Base-by-base conservation (phyloP, 2,329 filamentous ascomycete species). In the Clonostachys sp. region DNA sequence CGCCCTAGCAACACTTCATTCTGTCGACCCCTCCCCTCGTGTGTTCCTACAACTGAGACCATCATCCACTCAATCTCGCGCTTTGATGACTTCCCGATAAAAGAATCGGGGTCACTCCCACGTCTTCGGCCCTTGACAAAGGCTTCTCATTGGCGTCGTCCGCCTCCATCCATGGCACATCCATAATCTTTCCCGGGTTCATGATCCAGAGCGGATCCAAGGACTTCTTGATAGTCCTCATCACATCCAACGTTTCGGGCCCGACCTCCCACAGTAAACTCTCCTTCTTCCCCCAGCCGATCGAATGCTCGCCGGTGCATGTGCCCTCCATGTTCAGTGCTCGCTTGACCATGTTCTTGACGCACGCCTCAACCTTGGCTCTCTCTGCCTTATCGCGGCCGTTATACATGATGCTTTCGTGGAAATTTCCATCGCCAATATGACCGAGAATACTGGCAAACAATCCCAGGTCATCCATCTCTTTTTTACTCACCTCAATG, bases 301-400 rank as follows among this genome's bases (percentile, higher is more conserved):
- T 78, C 1, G 87, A 87, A 64, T 95, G 90, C 65, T 95, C 91
- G 30, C 90, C 91, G 1, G 91, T 95, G 63, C 89, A 94, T 6
- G 91, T 95, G 2, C 91, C 90, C 50, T 96, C 91, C 91, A 96
- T 96, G 54, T 92, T 89, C 20, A 96, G 67, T 3, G 91, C 91
- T n/a, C 89, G 81, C 55, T 87, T 80, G 17, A 96, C 89, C 91
- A 96, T 96, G 56, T 90, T 86, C 61, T 91, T 84, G 42, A 96
- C 89, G 53, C 89, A 90, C 47, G 75, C 78, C 62, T 94, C 88
- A 2, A 94, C 89, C 55, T 86, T 87, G 40, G 78, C 84, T 48
- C 79, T 79, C 66, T 96, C 87, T 24, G 75, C 81, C 4, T 80
- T 76, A 47, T 91, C 75, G 20, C 74, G 77, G 24, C 80, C 79